phyloP scores from a whole-genome alignment of 2,329 filamentous ascomycete species.

The Talaromyces verruculosus region DNA sequence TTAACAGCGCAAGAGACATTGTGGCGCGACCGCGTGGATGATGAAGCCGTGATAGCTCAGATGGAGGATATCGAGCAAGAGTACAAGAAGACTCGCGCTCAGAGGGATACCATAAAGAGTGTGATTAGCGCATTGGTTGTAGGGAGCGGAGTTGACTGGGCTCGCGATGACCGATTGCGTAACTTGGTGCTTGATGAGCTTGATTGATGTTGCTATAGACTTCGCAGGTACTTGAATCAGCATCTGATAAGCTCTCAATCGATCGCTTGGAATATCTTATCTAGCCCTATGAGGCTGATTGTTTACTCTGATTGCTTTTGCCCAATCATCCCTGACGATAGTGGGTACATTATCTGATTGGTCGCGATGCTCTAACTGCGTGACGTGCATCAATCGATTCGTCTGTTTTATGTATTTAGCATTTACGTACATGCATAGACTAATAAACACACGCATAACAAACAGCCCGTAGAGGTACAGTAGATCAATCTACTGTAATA shows the following conservation, averaged over 20 bases:
- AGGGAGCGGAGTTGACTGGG: constrained; percentile 82
- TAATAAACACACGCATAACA: neutral
- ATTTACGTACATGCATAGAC: neutral
- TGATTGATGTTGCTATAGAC: constrained; percentile 34
- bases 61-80: constrained; percentile 60
- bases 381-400: constrained; percentile 7
- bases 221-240: neutral
- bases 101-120: constrained; percentile 74
- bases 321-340: neutral
- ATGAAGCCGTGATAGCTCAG: constrained; percentile 55
- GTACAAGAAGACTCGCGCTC: constrained; percentile 62
- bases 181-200: constrained; percentile 70
- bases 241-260: constrained; percentile 8
- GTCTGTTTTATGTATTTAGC: neutral
- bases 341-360: constrained; percentile 8
- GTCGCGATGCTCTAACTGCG: neutral
- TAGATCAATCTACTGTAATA: neutral
- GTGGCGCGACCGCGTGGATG: constrained; percentile 53
- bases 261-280: neutral
- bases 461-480: neutral
- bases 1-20: constrained; percentile 60
- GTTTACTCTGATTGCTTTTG: neutral
- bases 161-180: constrained; percentile 64
- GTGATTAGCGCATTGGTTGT: constrained; percentile 75
- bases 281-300: constrained; percentile 16